phyloP scores from a whole-genome alignment of 2,329 filamentous ascomycete species.

The Cytospora piceicola region DNA sequence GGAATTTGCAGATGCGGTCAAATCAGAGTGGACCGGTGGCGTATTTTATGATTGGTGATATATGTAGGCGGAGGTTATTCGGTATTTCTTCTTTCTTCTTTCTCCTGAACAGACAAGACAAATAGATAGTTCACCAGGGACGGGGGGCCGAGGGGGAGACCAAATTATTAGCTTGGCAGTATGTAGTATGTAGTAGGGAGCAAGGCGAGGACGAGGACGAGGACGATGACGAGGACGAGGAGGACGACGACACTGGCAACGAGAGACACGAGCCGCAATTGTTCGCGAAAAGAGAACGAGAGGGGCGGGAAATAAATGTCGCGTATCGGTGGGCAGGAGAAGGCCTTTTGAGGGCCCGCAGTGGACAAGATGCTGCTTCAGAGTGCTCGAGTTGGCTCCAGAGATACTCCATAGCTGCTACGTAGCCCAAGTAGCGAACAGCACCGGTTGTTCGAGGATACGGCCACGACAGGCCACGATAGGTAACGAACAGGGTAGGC shows the following conservation, averaged over 20 bases:
- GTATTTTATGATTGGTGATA: background rate
- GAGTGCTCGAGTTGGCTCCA: conserved; percentile 23
- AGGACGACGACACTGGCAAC: background rate
- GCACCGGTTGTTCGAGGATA: conserved; percentile 27
- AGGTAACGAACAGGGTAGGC: conserved; percentile 24
- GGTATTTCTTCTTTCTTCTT: background rate
- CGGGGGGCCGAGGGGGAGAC: too few relatives aligned
- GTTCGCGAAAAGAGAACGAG: conserved; percentile 10
- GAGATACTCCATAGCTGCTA: conserved; percentile 29
- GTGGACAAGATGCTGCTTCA: conserved; percentile 26
- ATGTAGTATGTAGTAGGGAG: too few relatives aligned
- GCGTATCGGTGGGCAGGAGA: conserved; percentile 24
- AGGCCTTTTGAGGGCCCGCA: conserved; percentile 23
- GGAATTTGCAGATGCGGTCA: background rate
- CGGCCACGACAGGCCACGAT: conserved; percentile 23
- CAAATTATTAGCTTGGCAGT: background rate
- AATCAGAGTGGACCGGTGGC: conserved; percentile 2
- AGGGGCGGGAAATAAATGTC: conserved; percentile 12
- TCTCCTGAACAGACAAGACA: background rate
- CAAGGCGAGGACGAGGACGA: background rate
- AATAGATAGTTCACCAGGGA: background rate
- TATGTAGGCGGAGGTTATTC: background rate
- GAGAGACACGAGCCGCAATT: conserved; percentile 18
- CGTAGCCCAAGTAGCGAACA: conserved; percentile 26
- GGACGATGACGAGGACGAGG: too few relatives aligned